Base-by-base conservation (phyloP, 2,329 filamentous ascomycete species). In the Alternaria rosae region DNA sequence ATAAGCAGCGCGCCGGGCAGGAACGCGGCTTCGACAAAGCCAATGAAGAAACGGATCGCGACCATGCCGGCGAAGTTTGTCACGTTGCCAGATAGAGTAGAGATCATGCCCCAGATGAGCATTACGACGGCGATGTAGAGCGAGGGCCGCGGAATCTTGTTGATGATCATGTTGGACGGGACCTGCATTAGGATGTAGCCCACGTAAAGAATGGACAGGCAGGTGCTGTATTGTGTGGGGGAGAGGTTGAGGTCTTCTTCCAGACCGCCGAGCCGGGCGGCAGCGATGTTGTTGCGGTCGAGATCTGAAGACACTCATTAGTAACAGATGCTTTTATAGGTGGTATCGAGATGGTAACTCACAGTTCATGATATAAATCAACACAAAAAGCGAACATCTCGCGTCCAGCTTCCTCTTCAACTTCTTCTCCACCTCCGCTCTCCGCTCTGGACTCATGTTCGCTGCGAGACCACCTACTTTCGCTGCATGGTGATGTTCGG, bases 1-100 rank as follows among this genome's bases (percentile, higher is more conserved):
- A 90, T 86, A 44, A 89, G 82, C 11, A 90, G 81, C 0, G 86
- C 86, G 43, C 89, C 89, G 0, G 89, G 88, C 25, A 89, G 80
- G 74, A 89, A 90, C 0, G 78, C 79, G 13, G 77, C 77, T 65
- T 79, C 77, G 7, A 77, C 75, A 48, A 80, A 76, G 1, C 77
- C 77, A 52, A 80, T 76, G 66, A 71, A 78, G 65, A 79, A 80
- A 12, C 76, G 74, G n/a, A 76, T 67, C 3, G 70, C 70, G 13
- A 81, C 73, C 70, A 81, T 78, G 35, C 79, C 79, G 17, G 66
- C 69, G 55, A 76, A 81, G 56, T 73, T 76, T 1, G 68, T 72
- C 17, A 64, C 61, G 23, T 70, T 71, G 17, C 78, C 78, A 2
- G 73, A 78, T 8, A 77, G 67, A 0, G 78, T 79, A 0, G 75